phyloP scores from a whole-genome alignment of 495 filamentous ascomycete genomes.

The Lepidopterella palustris region DNA sequence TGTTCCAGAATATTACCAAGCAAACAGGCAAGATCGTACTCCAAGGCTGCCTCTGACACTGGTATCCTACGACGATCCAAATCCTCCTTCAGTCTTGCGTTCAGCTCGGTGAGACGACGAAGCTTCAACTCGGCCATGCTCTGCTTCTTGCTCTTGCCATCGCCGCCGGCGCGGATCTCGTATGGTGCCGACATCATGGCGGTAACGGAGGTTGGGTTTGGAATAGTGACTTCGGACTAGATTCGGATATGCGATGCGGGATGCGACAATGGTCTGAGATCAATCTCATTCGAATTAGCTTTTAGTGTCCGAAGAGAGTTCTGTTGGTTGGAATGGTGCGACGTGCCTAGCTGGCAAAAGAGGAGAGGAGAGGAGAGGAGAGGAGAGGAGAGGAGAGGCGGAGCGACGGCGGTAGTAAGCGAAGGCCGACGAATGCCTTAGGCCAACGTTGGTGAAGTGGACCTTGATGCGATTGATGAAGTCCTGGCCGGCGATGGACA shows the following conservation, averaged over 20 bases:
- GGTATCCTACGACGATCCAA: slow-evolving; percentile 89
- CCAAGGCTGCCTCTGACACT: slow-evolving; percentile 87
- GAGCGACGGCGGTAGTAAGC: neutral
- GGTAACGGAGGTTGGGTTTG: neutral
- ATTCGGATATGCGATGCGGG: neutral
- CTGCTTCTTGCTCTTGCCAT: slow-evolving; percentile 92
- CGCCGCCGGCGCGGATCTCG: slow-evolving; percentile 37
- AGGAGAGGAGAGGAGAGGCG: slow-evolving; percentile 30
- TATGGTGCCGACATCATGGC: slow-evolving; percentile 38
- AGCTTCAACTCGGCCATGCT: slow-evolving; percentile 98
- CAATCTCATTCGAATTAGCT: slow-evolving; percentile 5
- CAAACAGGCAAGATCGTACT: slow-evolving; percentile 51
- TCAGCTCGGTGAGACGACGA: slow-evolving; percentile 90
- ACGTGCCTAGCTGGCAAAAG: slow-evolving; percentile 21
- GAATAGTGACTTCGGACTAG: neutral
- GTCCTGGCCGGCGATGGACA: neutral
- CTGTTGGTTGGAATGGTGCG: slow-evolving; percentile 24
- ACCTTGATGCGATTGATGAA: neutral
- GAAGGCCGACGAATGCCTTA: neutral
- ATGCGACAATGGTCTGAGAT: neutral
- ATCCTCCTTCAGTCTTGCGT: slow-evolving; percentile 88
- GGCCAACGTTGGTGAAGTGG: neutral
- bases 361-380: slow-evolving; percentile 29
- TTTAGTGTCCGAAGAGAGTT: slow-evolving; percentile 8
- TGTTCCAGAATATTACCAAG: neutral